Base-by-base conservation (phyloP, 768 basidiomycete species). In the Trametes elegans region DNA sequence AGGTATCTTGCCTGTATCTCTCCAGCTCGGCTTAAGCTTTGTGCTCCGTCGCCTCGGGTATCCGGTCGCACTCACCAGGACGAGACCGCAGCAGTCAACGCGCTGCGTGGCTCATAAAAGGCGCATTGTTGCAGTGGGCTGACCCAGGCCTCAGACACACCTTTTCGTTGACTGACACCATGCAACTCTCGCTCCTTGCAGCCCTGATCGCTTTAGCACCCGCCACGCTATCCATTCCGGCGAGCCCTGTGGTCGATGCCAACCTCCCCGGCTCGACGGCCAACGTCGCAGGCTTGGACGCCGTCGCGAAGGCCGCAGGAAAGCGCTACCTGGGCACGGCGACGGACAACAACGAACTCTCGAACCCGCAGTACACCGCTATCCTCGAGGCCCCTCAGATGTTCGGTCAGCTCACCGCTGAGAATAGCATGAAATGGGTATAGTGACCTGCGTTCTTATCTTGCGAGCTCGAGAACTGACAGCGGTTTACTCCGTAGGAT, bases 301-400 rank as follows among this genome's bases (percentile, higher is more conserved):
- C 62, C 7, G 66, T 70, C 8, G 75, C 78, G 9, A 70, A 65
- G 55, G 62, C 70, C 10, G 68, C 73, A 4, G 73, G 74, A 2
- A 78, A 77, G 64, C 57, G 71, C 13, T 80, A 79, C 68, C 76
- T 78, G 43, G 78, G 78, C 39, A 68, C 75, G 28, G 77, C 78
- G 32, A 78, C 77, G 3, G 76, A 77, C 65, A 77, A 76, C 62
- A 65, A 68, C 3, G 77, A 79, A 64, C 63, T 80, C 32, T 67
- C 62, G 5, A 71, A 79, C 50, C 51, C 61, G 0, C 49, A 72
- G 3, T 77, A 76, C 55, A 63, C 66, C 10, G 67, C 71, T 3
- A 72, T 72, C 36, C 70, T 78, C 14, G 66, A 65, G 51, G 66
- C 74, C 58, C 68, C 55, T 51, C 62, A 65, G 24, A 63, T 70